These are phyloP conservation scores for Aspergillus quadricinctus DNA, from an alignment of 2,329 filamentous ascomycete species.

Conservation along the genomic window DNA sequence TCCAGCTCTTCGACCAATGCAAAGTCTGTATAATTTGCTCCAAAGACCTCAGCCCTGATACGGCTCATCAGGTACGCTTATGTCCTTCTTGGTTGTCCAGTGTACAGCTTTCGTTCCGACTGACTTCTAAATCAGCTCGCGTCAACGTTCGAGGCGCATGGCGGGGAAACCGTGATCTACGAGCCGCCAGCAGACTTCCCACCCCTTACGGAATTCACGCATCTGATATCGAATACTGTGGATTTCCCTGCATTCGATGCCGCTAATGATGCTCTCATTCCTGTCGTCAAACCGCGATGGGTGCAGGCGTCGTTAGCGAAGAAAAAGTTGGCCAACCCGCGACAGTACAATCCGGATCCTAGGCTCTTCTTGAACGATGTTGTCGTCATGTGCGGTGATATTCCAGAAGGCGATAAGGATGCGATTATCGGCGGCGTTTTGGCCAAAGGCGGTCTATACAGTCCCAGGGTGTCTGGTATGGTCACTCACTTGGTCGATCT, in stretches of 20 bases:
- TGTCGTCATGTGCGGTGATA: constrained; percentile 73
- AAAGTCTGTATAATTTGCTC: constrained; percentile 45
- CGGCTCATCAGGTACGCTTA: constrained; percentile 37
- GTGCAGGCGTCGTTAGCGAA: constrained; percentile 66
- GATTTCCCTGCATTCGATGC: constrained; percentile 85
- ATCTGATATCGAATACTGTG: constrained; percentile 71
- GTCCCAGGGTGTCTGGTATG: constrained; percentile 63
- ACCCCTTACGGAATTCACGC: constrained; percentile 48
- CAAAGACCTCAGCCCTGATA: constrained; percentile 34
- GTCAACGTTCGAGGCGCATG: constrained; percentile 44
- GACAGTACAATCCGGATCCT: constrained; percentile 86
- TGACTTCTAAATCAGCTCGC: constrained; percentile 37
- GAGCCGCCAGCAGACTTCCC: constrained; percentile 33
- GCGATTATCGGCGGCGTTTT: constrained; percentile 85
- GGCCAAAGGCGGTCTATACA: constrained; percentile 82
- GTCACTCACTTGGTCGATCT: constrained; percentile 89
- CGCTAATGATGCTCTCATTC: constrained; percentile 71
- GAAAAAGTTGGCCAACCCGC: constrained; percentile 68
- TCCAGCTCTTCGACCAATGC: constrained; percentile 43
- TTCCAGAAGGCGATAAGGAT: constrained; percentile 83
- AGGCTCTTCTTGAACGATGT: constrained; percentile 85
- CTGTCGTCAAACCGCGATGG: constrained; percentile 81
- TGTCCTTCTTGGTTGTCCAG: background rate
- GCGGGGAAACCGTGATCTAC: constrained; percentile 45
- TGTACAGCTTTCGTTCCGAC: constrained; percentile 1